A percentile compares a stretch with the other conserved stretches of the same genome.
Evolutionary conservation across 305 asterid genomes (phyloP).

Genomic region (Fraxinus platypoda): DNA sequence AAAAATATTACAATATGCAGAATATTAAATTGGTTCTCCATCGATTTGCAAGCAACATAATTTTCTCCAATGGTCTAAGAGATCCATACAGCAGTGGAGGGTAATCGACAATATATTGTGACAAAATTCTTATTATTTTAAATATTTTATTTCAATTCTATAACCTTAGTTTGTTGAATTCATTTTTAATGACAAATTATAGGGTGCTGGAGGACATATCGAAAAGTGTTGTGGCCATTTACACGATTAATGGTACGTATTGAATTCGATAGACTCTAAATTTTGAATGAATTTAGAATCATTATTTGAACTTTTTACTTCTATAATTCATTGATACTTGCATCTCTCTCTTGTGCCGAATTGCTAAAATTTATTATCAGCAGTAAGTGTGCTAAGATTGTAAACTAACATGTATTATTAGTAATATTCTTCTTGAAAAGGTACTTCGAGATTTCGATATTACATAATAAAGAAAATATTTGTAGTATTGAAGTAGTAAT

Average conservation of each 20-base stretch:
- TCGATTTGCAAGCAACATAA: slow-evolving; percentile 70
- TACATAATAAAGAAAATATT: neutral
- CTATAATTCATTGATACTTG: neutral
- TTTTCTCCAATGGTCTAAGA: slow-evolving; percentile 72
- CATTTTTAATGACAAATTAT: neutral
- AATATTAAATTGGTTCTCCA: slow-evolving; percentile 53
- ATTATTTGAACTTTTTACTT: neutral
- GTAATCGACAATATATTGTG: slow-evolving; percentile 28
- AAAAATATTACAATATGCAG: slow-evolving; percentile 29
- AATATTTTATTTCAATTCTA: neutral
- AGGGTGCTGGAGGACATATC: slow-evolving; percentile 61
- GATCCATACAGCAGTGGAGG: slow-evolving; percentile 83
- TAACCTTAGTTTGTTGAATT: neutral
- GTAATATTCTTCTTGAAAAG: neutral
- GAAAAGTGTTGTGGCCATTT: slow-evolving; percentile 42
- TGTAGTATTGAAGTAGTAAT: neutral
- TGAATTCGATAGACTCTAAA: neutral
- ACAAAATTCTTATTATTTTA: neutral
- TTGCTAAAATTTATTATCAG: too few species aligned
- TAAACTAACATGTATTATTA: neutral
- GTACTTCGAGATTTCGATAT: neutral
- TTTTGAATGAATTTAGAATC: neutral
- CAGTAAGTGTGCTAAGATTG: too few species aligned
- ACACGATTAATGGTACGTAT: slow-evolving; percentile 47
- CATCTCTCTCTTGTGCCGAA: neutral